Evolutionary conservation across 805 yeast genomes (phyloP).

Genomic region (Candida nemodendra): DNA sequence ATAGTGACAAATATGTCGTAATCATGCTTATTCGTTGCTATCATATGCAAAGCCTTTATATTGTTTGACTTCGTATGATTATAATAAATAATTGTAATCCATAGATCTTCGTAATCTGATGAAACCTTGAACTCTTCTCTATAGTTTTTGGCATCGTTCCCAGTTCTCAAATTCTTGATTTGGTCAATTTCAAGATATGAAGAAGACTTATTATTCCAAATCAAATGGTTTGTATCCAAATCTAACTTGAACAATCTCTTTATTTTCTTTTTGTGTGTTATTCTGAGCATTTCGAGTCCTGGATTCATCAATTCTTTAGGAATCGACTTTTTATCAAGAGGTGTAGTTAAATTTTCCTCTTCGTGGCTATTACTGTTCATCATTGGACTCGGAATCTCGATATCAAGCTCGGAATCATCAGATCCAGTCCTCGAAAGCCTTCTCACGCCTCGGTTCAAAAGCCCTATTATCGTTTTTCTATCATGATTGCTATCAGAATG

Average conservation of each 20-base stretch:
- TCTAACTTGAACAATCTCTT: conserved; percentile 58
- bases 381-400: conserved; percentile 6
- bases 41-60: conserved; percentile 74
- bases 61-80: conserved; percentile 56
- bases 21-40: conserved; percentile 55
- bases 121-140: conserved; percentile 81
- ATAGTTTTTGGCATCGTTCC: conserved; percentile 76
- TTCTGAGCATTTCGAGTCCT: conserved; percentile 64
- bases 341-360: conserved; percentile 14
- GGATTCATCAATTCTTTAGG: conserved; percentile 49
- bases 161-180: conserved; percentile 59
- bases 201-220: conserved; percentile 54
- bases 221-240: conserved; percentile 49
- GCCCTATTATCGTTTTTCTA: conserved; percentile 5
- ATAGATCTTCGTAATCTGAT: conserved; percentile 57
- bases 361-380: conserved; percentile 4
- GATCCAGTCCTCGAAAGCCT: conserved; percentile 17
- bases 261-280: conserved; percentile 68
- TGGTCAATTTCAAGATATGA: conserved; percentile 55
- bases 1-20: conserved; percentile 56
- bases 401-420: conserved; percentile 14
- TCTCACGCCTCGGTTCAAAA: conserved; percentile 14
- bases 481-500: conserved; percentile 7
- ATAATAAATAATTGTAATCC: conserved; percentile 81
- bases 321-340: conserved; percentile 31